A percentile compares a stretch with the other conserved stretches of the same genome.
Conservation (phyloP, 1,139 yeast species). For the Yamadazyma trypodendri region DNA sequence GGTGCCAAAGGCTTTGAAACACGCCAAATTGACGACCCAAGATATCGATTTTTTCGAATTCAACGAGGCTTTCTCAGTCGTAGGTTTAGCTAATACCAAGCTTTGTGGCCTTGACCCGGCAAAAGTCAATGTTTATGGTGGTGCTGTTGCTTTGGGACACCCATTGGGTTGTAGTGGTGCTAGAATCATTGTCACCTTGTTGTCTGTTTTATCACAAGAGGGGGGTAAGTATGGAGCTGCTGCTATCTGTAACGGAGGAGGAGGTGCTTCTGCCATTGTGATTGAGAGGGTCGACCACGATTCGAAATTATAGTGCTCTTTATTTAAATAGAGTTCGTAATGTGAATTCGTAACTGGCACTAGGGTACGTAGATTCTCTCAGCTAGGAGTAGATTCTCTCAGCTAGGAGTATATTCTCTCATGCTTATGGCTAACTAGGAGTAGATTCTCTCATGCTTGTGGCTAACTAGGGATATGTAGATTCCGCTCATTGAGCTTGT, state of each 20-base stretch:
- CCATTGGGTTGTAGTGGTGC: constrained; percentile 99
- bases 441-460: too few relatives aligned
- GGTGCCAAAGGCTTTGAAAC: constrained; percentile 91
- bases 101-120: constrained; percentile 60
- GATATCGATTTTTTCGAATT: constrained; percentile 83
- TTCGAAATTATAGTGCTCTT: constrained; percentile 24
- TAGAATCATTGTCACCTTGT: constrained; percentile 82
- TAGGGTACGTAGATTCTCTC: too few relatives aligned
- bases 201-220: constrained; percentile 74
- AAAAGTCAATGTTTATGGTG: constrained; percentile 92
- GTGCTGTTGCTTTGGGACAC: constrained; percentile 97
- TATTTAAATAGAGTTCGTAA: too few relatives aligned
- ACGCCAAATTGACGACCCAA: constrained; percentile 59
- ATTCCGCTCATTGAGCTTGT: constrained; percentile 53
- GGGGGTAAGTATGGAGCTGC: constrained; percentile 90
- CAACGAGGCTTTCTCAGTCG: constrained; percentile 96
- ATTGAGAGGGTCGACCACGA: constrained; percentile 30
- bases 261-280: constrained; percentile 74
- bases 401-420: too few relatives aligned
- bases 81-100: constrained; percentile 87
- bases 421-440: too few relatives aligned
- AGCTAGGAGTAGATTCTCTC: too few relatives aligned
- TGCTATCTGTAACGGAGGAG: constrained; percentile 98
- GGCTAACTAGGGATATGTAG: constrained; percentile 23
- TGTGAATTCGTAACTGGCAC: too few relatives aligned